Conservation (phyloP, 805 yeast species). For the Candida cerambycidarum region DNA sequence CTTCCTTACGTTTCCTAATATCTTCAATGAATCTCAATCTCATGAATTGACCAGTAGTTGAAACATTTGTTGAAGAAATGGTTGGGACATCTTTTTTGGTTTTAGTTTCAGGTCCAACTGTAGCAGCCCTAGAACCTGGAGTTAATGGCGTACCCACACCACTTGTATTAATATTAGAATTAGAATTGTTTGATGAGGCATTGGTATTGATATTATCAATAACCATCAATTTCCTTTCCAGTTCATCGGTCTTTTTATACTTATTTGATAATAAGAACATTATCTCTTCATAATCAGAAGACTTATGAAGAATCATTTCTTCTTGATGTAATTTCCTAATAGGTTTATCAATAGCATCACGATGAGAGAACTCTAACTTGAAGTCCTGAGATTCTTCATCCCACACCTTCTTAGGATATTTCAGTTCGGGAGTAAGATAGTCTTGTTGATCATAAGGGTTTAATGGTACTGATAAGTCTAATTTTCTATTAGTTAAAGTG, state of each 20-base stretch:
- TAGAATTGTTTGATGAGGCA: conserved; percentile 20
- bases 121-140: conserved; percentile 12
- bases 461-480: conserved; percentile 71
- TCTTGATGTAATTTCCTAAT: conserved; percentile 43
- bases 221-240: conserved; percentile 39
- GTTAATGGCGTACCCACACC: conserved; percentile 22
- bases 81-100: conserved; percentile 11
- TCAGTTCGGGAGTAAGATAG: conserved; percentile 47
- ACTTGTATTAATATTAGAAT: conserved; percentile 10
- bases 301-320: conserved; percentile 56
- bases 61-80: conserved; percentile 7
- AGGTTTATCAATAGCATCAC: conserved; percentile 30
- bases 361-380: conserved; percentile 29
- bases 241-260: conserved; percentile 38
- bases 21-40: conserved; percentile 87
- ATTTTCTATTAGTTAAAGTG: conserved; percentile 71
- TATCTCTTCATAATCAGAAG: conserved; percentile 81
- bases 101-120: conserved; percentile 11
- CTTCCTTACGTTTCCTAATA: conserved; percentile 63
- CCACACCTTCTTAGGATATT: conserved; percentile 47
- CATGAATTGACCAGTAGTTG: conserved; percentile 60
- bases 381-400: conserved; percentile 34
- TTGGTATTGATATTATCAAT: conserved; percentile 31
- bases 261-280: conserved; percentile 56
- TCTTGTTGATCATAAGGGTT: conserved; percentile 60